Base-by-base conservation (phyloP, 2,329 filamentous ascomycete species). In the Sclerotiophoma versabilis region DNA sequence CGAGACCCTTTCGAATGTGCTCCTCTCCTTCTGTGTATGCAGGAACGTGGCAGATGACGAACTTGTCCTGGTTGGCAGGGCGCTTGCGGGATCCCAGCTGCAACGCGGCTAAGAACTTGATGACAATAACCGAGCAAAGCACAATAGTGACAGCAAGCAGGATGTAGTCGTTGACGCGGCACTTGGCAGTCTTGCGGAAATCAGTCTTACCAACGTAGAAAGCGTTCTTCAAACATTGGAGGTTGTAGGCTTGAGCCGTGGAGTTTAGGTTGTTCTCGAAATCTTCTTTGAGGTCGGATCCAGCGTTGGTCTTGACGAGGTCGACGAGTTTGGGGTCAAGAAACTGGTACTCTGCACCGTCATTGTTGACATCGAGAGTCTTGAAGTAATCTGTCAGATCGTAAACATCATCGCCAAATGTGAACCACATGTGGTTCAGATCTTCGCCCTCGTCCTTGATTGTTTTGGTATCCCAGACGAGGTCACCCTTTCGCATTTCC, bases 21-120 rank as follows among this genome's bases (percentile, higher is more conserved):
- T 99, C 95, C 80, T 99, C 95, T 66, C 92, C 95, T 80, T 99
- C 95, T 0, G 95, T 99, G 72, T 99, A 99, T 5, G 95, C 95
- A 9, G 95, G 95, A 26, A 99, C 92, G 75, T 97, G 92, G 76
- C 95, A 98, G 63, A 99, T 98, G 66, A 99, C 93, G 68, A 99
- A 99, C 74, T 98, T 99, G 76, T 99, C 95, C 75, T 98, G 95
- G 30, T 92, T 90, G 5, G 90, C 84, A 2, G 95, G 95, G 15
- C 91, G 88, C 54, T 91, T 86, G 79, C 97, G 97, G 5, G 92
- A 92, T 38, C 93, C 93, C 57, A 99, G 91, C 69, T 97, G 95
- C 34, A 99, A 83, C 11, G 95, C 95, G 46, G 95, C 87, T 69
- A 99, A 75, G 79, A 99, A 99, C 77, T 98, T 99, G 77, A 90